Percentiles rank a stretch among this genome's conserved stretches.
phyloP scores from a whole-genome alignment of 176 grass and related monocot genomes.

The Miscanthus lutarioriparius region DNA sequence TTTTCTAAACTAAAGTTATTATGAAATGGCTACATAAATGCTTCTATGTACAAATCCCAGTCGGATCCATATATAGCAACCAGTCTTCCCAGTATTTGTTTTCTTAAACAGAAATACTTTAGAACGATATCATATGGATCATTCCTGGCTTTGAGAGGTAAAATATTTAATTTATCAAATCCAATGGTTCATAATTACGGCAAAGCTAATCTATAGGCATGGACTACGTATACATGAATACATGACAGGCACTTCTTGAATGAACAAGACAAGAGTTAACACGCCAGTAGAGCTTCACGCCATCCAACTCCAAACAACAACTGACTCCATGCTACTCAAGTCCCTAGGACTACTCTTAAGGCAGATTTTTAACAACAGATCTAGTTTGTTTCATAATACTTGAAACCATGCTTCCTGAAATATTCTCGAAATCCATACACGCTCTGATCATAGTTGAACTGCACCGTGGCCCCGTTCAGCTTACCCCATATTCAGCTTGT shows the following conservation, averaged over 20 bases:
- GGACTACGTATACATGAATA: not conserved
- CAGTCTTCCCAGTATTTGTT: not conserved
- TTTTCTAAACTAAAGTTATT: not conserved
- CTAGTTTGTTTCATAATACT: conserved; percentile 54
- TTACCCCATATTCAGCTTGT: too few species aligned
- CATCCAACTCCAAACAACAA: not conserved
- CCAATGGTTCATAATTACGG: not conserved
- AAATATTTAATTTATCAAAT: not conserved
- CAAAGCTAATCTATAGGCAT: not conserved
- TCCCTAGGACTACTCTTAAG: not conserved
- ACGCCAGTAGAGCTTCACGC: not conserved
- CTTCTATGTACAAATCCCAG: not conserved
- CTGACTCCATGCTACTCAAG: not conserved
- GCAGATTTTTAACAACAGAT: not conserved
- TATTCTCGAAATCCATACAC: conserved; percentile 80
- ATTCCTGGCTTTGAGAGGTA: not conserved
- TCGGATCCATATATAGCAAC: not conserved
- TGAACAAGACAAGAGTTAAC: not conserved
- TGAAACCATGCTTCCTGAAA: conserved; percentile 80
- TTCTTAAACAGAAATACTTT: not conserved
- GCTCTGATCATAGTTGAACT: conserved; percentile 88
- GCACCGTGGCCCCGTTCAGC: too few species aligned
- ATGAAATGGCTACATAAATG: not conserved
- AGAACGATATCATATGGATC: not conserved
- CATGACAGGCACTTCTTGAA: not conserved